Percentiles rank a stretch among this genome's conserved stretches.
Conservation (phyloP, 2,329 filamentous ascomycete genomes). For the Coniosporium uncinatum region DNA sequence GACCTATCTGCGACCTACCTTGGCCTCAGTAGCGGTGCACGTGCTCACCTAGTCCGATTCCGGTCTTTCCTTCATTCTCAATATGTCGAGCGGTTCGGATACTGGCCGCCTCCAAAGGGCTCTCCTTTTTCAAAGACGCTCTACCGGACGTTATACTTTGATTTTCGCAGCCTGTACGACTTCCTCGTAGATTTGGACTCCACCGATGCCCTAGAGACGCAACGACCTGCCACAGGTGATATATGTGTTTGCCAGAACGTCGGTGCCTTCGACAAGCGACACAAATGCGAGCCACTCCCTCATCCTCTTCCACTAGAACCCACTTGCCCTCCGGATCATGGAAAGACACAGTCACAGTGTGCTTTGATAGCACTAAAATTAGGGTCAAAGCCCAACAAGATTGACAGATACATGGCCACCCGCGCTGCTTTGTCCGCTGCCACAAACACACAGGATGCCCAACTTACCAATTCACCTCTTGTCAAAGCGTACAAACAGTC, state of each 20-base stretch:
- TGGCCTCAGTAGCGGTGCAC: slow-evolving; percentile 54
- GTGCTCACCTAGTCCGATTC: slow-evolving; percentile 68
- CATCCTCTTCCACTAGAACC: slow-evolving; percentile 67
- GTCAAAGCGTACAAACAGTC: slow-evolving; percentile 66
- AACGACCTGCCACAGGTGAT: slow-evolving; percentile 54
- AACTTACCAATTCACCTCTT: slow-evolving; percentile 38
- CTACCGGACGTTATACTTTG: slow-evolving; percentile 56
- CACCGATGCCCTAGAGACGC: slow-evolving; percentile 41
- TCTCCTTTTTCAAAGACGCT: slow-evolving; percentile 51
- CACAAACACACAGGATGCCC: slow-evolving; percentile 34
- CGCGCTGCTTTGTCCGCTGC: slow-evolving; percentile 47
- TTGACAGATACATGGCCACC: slow-evolving; percentile 41
- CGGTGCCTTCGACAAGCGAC: slow-evolving; percentile 56
- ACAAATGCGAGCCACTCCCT: slow-evolving; percentile 52
- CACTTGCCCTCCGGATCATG: slow-evolving; percentile 17
- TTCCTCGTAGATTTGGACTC: slow-evolving; percentile 61
- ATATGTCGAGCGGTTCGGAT: slow-evolving; percentile 63
- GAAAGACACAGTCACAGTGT: slow-evolving; percentile 20
- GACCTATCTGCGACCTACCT: slow-evolving; percentile 62
- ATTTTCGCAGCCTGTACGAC: slow-evolving; percentile 67
- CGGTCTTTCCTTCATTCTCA: slow-evolving; percentile 61
- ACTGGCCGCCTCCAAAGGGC: slow-evolving; percentile 58
- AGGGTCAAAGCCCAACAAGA: slow-evolving; percentile 28
- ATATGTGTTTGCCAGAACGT: slow-evolving; percentile 67
- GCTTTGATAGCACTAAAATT: slow-evolving; percentile 25